Conservation (phyloP, 805 yeast genomes). For the Torulaspora franciscae region DNA sequence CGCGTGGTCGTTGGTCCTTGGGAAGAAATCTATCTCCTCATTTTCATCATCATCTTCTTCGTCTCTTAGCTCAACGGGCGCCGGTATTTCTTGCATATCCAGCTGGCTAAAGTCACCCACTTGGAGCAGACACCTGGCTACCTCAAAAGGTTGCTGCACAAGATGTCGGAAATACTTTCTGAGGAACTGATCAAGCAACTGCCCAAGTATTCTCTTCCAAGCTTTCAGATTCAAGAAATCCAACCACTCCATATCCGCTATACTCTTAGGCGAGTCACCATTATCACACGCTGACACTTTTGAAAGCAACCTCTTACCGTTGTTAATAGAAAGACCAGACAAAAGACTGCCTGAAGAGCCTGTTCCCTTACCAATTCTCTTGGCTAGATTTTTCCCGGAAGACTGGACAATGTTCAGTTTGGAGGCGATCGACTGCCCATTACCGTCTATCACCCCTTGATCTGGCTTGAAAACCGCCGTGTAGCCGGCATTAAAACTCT, state of each 20-base stretch:
- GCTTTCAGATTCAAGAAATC: constrained; percentile 61
- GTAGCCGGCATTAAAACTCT: constrained; percentile 59
- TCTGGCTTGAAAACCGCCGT: constrained; percentile 57
- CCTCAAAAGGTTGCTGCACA: constrained; percentile 84
- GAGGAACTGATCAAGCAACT: constrained; percentile 55
- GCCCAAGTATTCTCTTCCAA: constrained; percentile 51
- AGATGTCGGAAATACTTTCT: constrained; percentile 66
- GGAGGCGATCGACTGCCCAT: constrained; percentile 40
- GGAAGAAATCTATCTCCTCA: constrained; percentile 23
- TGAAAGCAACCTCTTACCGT: constrained; percentile 13
- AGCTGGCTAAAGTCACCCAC: constrained; percentile 56
- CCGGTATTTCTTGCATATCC: constrained; percentile 8
- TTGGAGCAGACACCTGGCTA: constrained; percentile 71
- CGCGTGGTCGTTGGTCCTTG: constrained; percentile 21
- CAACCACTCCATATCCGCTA: constrained; percentile 52
- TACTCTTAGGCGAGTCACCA: constrained; percentile 25
- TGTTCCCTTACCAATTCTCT: constrained; percentile 1
- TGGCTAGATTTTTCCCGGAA: constrained; percentile 14
- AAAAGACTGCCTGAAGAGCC: constrained; percentile 7
- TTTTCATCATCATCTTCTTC: constrained; percentile 22
- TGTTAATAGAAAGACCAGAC: constrained; percentile 9
- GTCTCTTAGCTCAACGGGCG: constrained; percentile 12
- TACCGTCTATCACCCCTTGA: constrained; percentile 51
- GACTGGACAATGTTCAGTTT: constrained; percentile 35
- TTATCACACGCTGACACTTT: constrained; percentile 20